Conservation (phyloP, 2,329 filamentous ascomycete genomes). For the Coleophoma crateriformis region DNA sequence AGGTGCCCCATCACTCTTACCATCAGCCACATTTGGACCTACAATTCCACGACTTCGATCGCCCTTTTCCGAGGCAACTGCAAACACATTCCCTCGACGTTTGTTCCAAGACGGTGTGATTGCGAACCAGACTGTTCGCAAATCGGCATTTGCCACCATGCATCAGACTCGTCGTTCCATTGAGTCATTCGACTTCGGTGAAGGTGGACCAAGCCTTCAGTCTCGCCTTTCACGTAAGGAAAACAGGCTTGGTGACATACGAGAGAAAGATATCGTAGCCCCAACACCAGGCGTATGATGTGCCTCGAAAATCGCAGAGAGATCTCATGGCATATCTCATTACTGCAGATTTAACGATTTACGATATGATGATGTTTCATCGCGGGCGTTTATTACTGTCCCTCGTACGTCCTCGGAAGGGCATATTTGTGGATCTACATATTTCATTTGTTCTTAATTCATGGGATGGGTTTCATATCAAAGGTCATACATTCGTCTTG, state of each 20-base stretch:
- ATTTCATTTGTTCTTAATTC: no score
- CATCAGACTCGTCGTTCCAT: constrained; percentile 37
- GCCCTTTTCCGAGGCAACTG: constrained; percentile 45
- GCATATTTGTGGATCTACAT: no score
- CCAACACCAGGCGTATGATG: neutral
- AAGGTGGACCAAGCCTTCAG: constrained; percentile 16
- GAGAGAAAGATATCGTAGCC: constrained; percentile 15
- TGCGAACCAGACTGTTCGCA: constrained; percentile 27
- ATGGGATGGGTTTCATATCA: no score
- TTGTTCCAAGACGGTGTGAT: constrained; percentile 32
- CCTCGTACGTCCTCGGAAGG: no score
- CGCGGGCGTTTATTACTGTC: no score
- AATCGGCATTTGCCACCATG: constrained; percentile 50
- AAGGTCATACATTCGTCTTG: no score
- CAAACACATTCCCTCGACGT: constrained; percentile 57
- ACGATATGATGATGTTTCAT: no score
- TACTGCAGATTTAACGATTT: no score
- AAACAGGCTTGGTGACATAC: constrained; percentile 20
- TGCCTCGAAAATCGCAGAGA: no score
- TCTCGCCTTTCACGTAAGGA: constrained; percentile 20
- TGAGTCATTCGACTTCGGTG: constrained; percentile 24
- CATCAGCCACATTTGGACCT: constrained; percentile 26
- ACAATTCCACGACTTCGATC: constrained; percentile 46
- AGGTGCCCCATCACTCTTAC: constrained; percentile 23
- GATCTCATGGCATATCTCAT: no score